These are phyloP conservation scores for Exophiala xenobiotica DNA, from an alignment of 2,329 filamentous ascomycete genomes.

Conservation along the genomic window DNA sequence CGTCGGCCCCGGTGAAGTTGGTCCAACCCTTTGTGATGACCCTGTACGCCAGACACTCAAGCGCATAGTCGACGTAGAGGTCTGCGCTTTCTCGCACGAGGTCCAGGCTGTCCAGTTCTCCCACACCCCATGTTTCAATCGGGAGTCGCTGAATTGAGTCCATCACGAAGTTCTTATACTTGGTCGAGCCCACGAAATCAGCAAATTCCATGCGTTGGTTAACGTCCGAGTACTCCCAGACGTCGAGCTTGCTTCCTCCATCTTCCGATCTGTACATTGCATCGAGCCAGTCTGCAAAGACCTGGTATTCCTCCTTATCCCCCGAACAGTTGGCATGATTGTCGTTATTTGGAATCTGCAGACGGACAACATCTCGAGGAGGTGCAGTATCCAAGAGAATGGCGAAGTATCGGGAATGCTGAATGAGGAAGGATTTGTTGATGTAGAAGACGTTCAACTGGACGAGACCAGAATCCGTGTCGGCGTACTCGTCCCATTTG, in stretches of 20 bases:
- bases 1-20: neutral
- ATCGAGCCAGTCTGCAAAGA: constrained; percentile 13
- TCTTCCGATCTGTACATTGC: constrained; percentile 1
- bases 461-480: neutral
- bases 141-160: constrained; percentile 7
- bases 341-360: neutral
- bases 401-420: constrained; percentile 13
- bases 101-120: neutral
- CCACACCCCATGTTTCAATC: neutral
- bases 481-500: constrained; percentile 4
- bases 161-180: constrained; percentile 10
- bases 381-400: constrained; percentile 12
- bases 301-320: neutral
- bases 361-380: neutral
- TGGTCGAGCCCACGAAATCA: constrained; percentile 7
- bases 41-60: constrained; percentile 12
- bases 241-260: neutral
- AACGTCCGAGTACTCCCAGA: neutral
- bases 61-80: constrained; percentile 3
- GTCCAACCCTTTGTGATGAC: constrained; percentile 7
- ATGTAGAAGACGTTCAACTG: constrained; percentile 19
- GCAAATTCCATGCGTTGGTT: constrained; percentile 8
- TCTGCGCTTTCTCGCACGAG: neutral
- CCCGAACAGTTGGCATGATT: neutral
- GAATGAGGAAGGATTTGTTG: constrained; percentile 10